Evolutionary conservation across 805 yeast genomes (phyloP).

Genomic region (Diddensiella caesifluorescens): DNA sequence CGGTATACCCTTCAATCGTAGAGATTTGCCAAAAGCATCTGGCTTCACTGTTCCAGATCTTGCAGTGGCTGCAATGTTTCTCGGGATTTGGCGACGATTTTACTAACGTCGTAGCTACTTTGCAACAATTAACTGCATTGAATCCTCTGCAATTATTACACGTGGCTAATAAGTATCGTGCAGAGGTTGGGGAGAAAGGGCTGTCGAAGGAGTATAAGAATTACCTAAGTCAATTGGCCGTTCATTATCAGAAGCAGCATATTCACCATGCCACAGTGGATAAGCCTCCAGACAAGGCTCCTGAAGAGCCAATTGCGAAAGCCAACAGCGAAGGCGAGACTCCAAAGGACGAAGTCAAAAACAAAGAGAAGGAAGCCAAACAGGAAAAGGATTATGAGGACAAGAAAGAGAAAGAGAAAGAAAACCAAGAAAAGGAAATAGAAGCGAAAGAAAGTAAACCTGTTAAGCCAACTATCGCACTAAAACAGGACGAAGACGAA

Average conservation of each 20-base stretch:
- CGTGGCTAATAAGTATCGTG: slow-evolving; percentile 68
- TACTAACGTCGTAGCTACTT: slow-evolving; percentile 35
- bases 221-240: slow-evolving; percentile 36
- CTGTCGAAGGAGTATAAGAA: slow-evolving; percentile 50
- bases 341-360: slow-evolving; percentile 6
- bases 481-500: slow-evolving; percentile 14
- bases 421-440: background rate
- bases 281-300: slow-evolving; percentile 6
- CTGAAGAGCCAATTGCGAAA: slow-evolving; percentile 1
- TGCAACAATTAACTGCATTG: slow-evolving; percentile 57
- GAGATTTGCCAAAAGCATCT: slow-evolving; percentile 63
- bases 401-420: background rate
- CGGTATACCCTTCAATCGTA: slow-evolving; percentile 51
- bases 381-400: background rate
- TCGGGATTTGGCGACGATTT: slow-evolving; percentile 56
- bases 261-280: slow-evolving; percentile 21
- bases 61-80: slow-evolving; percentile 89
- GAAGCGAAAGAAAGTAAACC: slow-evolving; percentile 3
- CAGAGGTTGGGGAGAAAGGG: slow-evolving; percentile 75
- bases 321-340: background rate
- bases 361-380: background rate
- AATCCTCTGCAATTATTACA: slow-evolving; percentile 67
- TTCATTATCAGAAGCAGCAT: slow-evolving; percentile 26
- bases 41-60: slow-evolving; percentile 66
- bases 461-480: slow-evolving; percentile 8